Percentiles rank a stretch among this genome's conserved stretches.
Evolutionary conservation across 2,329 filamentous ascomycete species (phyloP).

Genomic region (Pseudocercospora eumusae): DNA sequence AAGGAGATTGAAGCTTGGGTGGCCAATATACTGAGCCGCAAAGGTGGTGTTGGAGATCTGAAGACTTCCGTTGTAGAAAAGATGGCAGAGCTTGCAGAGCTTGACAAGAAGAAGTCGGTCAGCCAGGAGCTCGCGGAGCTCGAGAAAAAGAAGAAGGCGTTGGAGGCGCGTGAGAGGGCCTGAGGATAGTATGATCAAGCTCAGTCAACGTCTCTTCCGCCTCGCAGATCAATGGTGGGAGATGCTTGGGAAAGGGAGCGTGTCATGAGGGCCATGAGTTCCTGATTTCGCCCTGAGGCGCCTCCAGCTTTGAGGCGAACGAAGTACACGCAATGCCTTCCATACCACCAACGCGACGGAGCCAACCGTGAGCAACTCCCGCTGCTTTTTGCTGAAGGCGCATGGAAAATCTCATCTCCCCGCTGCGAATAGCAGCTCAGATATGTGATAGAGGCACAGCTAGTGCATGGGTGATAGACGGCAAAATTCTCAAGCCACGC

Average conservation of each 20-base stretch:
- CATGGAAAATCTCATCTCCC: neutral
- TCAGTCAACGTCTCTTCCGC: neutral
- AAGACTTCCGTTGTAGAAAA: constrained; percentile 36
- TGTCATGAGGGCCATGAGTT: neutral
- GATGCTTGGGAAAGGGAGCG: neutral
- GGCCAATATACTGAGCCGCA: constrained; percentile 50
- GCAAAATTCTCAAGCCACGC: neutral
- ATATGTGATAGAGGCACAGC: constrained; percentile 8
- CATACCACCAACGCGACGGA: neutral
- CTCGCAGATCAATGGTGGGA: neutral
- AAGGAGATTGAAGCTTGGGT: constrained; percentile 58
- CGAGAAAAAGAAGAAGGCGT: constrained; percentile 34
- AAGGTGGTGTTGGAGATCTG: constrained; percentile 44
- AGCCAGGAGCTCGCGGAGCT: constrained; percentile 15
- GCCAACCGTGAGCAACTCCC: neutral
- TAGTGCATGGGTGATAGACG: constrained; percentile 1
- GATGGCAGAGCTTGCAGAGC: constrained; percentile 35
- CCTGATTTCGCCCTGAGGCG: neutral
- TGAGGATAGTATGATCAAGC: neutral
- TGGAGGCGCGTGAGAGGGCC: constrained; percentile 33
- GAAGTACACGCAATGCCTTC: neutral
- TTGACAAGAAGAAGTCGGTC: constrained; percentile 29
- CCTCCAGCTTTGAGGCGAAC: neutral
- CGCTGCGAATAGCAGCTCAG: neutral
- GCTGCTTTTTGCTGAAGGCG: neutral